phyloP scores from a whole-genome alignment of 345 rosid species.

The Murraya paniculata region DNA sequence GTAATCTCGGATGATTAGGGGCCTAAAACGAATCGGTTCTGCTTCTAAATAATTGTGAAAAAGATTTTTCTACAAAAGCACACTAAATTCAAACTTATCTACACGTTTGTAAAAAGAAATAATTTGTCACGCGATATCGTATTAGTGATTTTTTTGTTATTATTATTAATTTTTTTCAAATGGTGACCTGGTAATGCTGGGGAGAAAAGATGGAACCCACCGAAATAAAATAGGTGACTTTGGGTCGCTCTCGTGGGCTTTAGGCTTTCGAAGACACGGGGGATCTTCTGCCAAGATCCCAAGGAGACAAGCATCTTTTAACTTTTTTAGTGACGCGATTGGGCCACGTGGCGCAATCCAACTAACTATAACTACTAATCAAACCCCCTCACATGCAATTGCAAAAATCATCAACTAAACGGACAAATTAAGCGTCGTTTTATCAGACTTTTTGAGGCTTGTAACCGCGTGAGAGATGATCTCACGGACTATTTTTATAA shows the following conservation, averaged over 20 bases:
- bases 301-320: not conserved
- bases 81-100: too few species aligned
- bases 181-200: too few species aligned
- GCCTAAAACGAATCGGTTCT: too few species aligned
- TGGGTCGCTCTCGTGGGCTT: constrained; percentile 17
- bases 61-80: too few species aligned
- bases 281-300: not conserved
- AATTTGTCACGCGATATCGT: too few species aligned
- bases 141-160: not conserved
- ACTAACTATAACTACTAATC: constrained; percentile 17
- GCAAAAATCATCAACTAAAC: not conserved
- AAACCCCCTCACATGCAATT: constrained; percentile 23
- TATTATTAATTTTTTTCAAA: not conserved
- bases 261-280: not conserved
- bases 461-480: constrained; percentile 6
- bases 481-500: not conserved
- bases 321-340: not conserved
- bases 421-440: constrained; percentile 30
- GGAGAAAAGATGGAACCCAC: not conserved
- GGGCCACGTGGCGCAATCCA: constrained; percentile 16
- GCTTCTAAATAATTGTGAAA: too few species aligned
- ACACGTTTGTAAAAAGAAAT: too few species aligned
- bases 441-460: constrained; percentile 14
- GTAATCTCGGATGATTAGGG: too few species aligned
- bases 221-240: not conserved